Base-by-base conservation (phyloP, 2,329 filamentous ascomycete species). In the Colletotrichum cordylinicola region DNA sequence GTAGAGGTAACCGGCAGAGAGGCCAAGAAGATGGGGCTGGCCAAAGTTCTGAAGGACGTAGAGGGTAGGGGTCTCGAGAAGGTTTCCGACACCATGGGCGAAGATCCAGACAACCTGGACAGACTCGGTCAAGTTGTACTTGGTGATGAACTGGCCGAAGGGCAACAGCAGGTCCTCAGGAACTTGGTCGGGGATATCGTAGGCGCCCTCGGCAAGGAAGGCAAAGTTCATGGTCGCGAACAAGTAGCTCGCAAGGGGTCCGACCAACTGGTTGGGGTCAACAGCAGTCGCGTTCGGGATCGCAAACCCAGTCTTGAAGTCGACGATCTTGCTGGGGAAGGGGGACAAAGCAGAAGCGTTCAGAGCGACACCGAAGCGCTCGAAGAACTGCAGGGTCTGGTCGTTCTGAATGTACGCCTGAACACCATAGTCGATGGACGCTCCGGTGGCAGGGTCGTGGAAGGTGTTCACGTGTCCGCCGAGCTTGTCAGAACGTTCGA, bases 381-480 rank as follows among this genome's bases (percentile, higher is more conserved):
- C 79, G 78, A 90, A 89, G 81, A 88, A 90, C 24, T 83, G 80
- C 16, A 75, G 74, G 7, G 87, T 85, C 18, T 84, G 81, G 21
- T 84, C 80, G 60, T 84, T 82, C 75, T 87, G 80, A 52, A 84
- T 81, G 74, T 82, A 86, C 6, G 75, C 76, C 80, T 80, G 72
- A 8, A 86, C 84, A 61, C 85, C 85, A 68, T 82, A 85, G 76
- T 86, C 83, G 73, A 81, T 81, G 8, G 79, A 73, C 1, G 68
- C 77, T 10, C 82, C 83, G 8, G 82, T 85, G 10, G 82, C 80
- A 27, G 85, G 84, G 61, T 86, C 86, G 4, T 79, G 81, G 78
- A 87, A 90, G 13, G 87, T 90, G 43, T 88, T 81, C 9, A 87
- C 86, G 74, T 90, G 88, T 2, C 89, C 89, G 15, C 89, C 89